Base-by-base conservation (phyloP, 2,329 filamentous ascomycete genomes). In the Alternaria incomplexa region DNA sequence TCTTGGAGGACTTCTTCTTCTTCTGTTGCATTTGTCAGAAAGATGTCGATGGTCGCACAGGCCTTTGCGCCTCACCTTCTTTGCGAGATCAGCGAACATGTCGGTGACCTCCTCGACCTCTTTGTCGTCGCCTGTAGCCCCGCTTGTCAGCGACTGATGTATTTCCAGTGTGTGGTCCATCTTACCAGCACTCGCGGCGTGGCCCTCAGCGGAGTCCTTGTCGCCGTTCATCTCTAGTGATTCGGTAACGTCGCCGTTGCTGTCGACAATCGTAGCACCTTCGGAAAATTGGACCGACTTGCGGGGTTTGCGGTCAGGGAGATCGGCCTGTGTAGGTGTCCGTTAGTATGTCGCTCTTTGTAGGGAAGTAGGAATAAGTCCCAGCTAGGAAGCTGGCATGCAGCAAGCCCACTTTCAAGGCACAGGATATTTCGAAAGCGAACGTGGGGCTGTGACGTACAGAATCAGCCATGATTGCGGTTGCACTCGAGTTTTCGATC, bases 281-380 rank as follows among this genome's bases (percentile, higher is more conserved):
- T 96, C 92, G 79, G 91, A 94, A 82, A 98, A 98, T 69, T 93
- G 90, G 77, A 98, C 95, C 50, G 93, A 96, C 84, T 98, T 97
- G 83, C 94, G 91, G 77, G 91, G 89, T 82, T 92, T 93, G 79
- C 87, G 87, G 75, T 90, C 86, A 63, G 79, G 70, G 40, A 80
- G 73, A 67, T 81, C 79, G 75, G 83, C 81, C 83, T 84, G 63
- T 57, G 69, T 71, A 65, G 67, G 3, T 12, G 60, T 61, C 52
- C 69, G 62, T 79, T 79, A 76, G 72, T 28, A 50, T 44, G 4
- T 25, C 3, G 12, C 40, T 50, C 11, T 30, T 13, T 26, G 13
- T 11, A 20, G 30, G 4, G 15, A 17, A n/a, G 15, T 47, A 8
- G 1, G 5, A 17, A 6, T 5, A 25, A 17, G 20, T 52, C 20